phyloP scores from a whole-genome alignment of 2,329 filamentous ascomycete genomes.

The Sarocladium oryzae region DNA sequence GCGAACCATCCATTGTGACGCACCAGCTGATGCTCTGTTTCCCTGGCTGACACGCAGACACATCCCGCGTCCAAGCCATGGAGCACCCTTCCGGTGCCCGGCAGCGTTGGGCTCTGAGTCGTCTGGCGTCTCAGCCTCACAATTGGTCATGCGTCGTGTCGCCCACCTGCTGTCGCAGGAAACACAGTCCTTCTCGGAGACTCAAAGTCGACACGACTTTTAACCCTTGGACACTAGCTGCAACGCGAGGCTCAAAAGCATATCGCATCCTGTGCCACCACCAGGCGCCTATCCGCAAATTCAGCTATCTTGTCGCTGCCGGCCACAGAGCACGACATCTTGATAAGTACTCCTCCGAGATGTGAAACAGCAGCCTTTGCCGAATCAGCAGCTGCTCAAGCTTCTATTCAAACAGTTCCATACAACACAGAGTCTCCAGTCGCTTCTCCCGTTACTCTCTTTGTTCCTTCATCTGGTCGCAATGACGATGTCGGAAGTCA shows the following conservation, averaged over 20 bases:
- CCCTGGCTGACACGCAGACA: background rate
- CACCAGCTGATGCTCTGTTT: conserved; percentile 3
- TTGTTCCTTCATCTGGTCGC: too few species aligned
- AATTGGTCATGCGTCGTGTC: background rate
- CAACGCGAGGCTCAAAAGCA: background rate
- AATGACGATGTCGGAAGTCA: background rate
- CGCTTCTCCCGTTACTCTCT: too few species aligned
- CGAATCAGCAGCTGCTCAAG: background rate
- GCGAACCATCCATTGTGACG: conserved; percentile 7
- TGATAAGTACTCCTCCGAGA: background rate
- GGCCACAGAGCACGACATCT: background rate
- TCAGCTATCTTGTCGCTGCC: background rate
- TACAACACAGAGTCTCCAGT: too few species aligned
- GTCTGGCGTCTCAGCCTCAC: conserved; percentile 5
- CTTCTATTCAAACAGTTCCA: background rate
- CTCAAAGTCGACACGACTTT: background rate
- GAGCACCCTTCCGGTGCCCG: background rate
- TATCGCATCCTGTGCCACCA: background rate
- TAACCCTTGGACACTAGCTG: background rate
- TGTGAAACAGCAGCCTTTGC: background rate
- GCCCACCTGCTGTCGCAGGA: background rate
- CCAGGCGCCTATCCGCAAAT: background rate
- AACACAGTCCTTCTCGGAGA: background rate
- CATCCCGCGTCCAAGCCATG: conserved; percentile 4
- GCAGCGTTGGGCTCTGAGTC: conserved; percentile 8